Evolutionary conservation across 108 stramenopile genomes (phyloP), one percentile per base, ranked within the genome.

Genomic region (Skeletonema grethae): DNA sequence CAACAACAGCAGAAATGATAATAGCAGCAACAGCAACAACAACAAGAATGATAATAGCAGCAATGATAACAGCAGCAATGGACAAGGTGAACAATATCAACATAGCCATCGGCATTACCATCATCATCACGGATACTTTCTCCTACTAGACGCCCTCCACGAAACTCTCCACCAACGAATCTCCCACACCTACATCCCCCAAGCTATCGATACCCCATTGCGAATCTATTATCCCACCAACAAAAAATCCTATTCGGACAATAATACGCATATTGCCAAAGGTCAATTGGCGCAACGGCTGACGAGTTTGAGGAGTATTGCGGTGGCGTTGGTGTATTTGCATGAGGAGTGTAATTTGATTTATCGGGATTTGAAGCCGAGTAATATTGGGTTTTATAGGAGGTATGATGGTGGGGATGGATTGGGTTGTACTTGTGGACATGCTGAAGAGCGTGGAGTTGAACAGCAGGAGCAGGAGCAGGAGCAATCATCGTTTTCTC

Each of bases 361-460:
- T 45, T 90, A 79, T 73, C 87, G 92, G 7, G 92, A 93, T 68
- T 31, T 84, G 12, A 82, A 88, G 53, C 85, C 87, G 9, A 83
- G 86, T 30, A 88, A 88, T 48, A 84, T 89, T 57, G 85, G 84
- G 5, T 88, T 85, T 43, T 66, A 73, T 46, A 45, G 57, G 1
- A 8, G 12, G 28, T 48, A 36, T 46, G 24, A 48, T 36, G 20
- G 18, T 45, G 12, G 43, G 29, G 25, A 39, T 20, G 63, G 30
- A 15, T 22, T 5, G 39, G 18, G 46, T 16, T 48, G 46, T 18
- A n/a, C 5, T 1, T 48, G 46, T 48, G 46, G 46, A 18, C 16
- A 48, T 38, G 36, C 0, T 9, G 13, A 7, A 2, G 8, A 18
- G 7, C 10, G 22, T 38, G n/a, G 56, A 15, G 46, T 34, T 34